phyloP scores from a whole-genome alignment of 2,329 filamentous ascomycete genomes.

The Fusarium compactum region DNA sequence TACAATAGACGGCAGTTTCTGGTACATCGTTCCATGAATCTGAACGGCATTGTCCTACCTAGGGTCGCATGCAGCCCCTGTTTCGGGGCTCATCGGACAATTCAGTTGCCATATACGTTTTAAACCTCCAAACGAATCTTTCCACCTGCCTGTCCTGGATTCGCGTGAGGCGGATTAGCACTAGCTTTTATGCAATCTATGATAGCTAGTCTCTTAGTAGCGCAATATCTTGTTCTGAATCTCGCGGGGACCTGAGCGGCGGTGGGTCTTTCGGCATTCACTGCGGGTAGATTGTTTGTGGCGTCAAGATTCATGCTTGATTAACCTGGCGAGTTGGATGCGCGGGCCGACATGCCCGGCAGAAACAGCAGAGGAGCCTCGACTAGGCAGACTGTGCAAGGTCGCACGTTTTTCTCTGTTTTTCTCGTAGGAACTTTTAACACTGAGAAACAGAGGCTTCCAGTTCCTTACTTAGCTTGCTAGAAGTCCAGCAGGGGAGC shows the following conservation, averaged over 20 bases:
- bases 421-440: no score
- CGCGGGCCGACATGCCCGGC: background rate
- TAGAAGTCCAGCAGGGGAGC: background rate
- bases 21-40: background rate
- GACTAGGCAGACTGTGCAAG: background rate
- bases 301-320: background rate
- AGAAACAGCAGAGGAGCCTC: background rate
- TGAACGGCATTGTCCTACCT: background rate
- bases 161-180: background rate
- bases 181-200: background rate
- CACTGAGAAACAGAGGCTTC: no score
- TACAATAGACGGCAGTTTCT: background rate
- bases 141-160: background rate
- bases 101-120: background rate
- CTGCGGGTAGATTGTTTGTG: background rate
- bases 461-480: background rate
- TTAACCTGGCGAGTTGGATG: background rate
- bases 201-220: background rate
- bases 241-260: background rate
- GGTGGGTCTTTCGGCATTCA: background rate
- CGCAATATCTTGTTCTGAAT: background rate
- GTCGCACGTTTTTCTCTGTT: background rate
- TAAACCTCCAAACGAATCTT: background rate
- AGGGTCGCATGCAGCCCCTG: background rate
- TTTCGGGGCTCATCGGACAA: background rate